phyloP scores from a whole-genome alignment of 768 basidiomycete species.

The Suillus fuscotomentosus region DNA sequence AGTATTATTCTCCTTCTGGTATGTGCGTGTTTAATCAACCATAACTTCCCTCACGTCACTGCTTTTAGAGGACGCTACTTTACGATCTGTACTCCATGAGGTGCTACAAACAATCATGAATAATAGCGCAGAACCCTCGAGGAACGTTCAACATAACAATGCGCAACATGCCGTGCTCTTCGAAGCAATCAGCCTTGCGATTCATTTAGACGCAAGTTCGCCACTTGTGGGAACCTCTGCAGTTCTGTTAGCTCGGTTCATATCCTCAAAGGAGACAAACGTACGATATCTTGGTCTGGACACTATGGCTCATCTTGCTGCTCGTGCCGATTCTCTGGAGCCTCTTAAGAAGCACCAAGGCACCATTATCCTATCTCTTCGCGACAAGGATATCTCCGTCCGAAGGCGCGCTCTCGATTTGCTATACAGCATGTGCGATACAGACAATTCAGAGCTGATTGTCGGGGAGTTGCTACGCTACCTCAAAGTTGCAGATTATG shows the following conservation, averaged over 20 bases:
- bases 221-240: conserved; percentile 87
- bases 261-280: conserved; percentile 97
- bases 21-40: conserved; percentile 20
- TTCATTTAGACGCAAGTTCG: conserved; percentile 91
- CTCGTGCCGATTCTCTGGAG: conserved; percentile 85
- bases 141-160: conserved; percentile 98
- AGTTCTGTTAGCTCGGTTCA: conserved; percentile 90
- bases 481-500: conserved; percentile 95
- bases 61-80: conserved; percentile 75
- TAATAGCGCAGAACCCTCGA: conserved; percentile 84
- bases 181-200: conserved; percentile 95
- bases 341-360: conserved; percentile 94
- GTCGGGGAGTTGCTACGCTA: conserved; percentile 95
- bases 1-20: conserved; percentile 97
- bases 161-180: conserved; percentile 98
- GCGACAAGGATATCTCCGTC: conserved; percentile 97
- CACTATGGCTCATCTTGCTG: conserved; percentile 97
- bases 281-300: conserved; percentile 96
- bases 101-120: conserved; percentile 90
- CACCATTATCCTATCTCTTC: conserved; percentile 90
- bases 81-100: conserved; percentile 72
- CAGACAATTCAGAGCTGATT: conserved; percentile 93
- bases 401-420: conserved; percentile 92
- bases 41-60: conserved; percentile 8
- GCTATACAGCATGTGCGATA: conserved; percentile 98